Base-by-base conservation (phyloP, 306 rosid genomes). In the Malus asiatica region DNA sequence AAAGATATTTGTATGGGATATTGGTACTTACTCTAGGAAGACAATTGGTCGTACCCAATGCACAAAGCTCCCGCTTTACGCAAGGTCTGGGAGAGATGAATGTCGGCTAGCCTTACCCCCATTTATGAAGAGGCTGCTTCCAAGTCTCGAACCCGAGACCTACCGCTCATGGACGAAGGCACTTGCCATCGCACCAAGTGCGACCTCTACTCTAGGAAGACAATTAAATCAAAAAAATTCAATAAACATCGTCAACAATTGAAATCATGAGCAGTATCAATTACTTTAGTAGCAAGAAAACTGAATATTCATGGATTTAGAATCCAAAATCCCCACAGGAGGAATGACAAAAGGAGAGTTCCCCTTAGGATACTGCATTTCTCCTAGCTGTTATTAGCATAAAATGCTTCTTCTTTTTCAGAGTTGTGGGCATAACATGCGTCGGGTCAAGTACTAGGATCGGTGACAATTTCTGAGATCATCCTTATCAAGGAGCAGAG, bases 401-500 rank as follows among this genome's bases (percentile, higher is more conserved):
- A 3, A 23, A 14, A 42, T 40, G 52, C 45, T 40, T 1, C 11
- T 7, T 20, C 11, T 72, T 55, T 15, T 15, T 20, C 55, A 73
- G 55, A 73, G 68, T 23, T 40, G 61, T 16, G 8, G 44, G 7
- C 42, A 38, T 38, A 9, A 38, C 51, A 35, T 3, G 1, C 45
- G 5, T 20, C 9, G 66, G 33, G 60, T 59, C 64, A 27, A 3
- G 35, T 32, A 15, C 19, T 44, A 29, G 83, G 70, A 46, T 38
- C 46, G 3, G 61, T 67, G 52, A 87, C 33, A 25, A 95, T 58
- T 76, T 90, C 95, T 1, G 84, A 73, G 45, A 95, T 70, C 62
- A 89, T 84, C 85, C 89, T 86, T 22, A 95, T 92, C 64, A 95
- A 88, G 79, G 96, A 90, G 79, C 93, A 95, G 25, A 94, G 95